Percentiles rank a stretch among this genome's conserved stretches.
These are phyloP conservation scores for Zymoseptoria brevis DNA, from an alignment of 2,329 filamentous ascomycete species.

Conservation along the genomic window DNA sequence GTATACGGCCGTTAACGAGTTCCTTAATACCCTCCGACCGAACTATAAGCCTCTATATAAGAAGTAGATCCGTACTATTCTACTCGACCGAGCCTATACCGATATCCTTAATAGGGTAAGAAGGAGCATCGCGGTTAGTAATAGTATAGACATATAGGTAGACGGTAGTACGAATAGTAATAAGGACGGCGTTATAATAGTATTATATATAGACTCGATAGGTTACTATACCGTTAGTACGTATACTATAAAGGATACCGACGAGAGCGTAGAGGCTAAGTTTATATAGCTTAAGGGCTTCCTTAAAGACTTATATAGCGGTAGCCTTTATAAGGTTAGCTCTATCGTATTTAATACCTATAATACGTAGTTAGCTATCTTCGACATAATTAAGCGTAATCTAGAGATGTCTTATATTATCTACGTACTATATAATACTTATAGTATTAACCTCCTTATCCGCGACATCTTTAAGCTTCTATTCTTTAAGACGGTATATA, in stretches of 20 bases:
- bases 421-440: neutral
- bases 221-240: neutral
- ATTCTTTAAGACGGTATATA: neutral
- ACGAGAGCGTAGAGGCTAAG: neutral
- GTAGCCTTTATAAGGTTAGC: neutral
- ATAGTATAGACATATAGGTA: neutral
- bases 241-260: neutral
- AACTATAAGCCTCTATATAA: neutral
- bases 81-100: neutral
- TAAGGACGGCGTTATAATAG: neutral
- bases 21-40: neutral
- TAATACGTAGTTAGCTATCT: neutral
- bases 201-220: neutral
- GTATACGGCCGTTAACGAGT: neutral
- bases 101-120: neutral
- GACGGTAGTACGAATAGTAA: neutral
- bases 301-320: neutral
- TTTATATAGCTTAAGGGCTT: neutral
- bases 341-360: neutral
- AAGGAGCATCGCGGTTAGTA: neutral
- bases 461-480: neutral
- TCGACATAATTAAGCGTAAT: neutral
- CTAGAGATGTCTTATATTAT: neutral
- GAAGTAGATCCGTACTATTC: neutral
- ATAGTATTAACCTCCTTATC: neutral